phyloP scores from a whole-genome alignment of 1,139 yeast species.

The Kodamaea anthophila region DNA sequence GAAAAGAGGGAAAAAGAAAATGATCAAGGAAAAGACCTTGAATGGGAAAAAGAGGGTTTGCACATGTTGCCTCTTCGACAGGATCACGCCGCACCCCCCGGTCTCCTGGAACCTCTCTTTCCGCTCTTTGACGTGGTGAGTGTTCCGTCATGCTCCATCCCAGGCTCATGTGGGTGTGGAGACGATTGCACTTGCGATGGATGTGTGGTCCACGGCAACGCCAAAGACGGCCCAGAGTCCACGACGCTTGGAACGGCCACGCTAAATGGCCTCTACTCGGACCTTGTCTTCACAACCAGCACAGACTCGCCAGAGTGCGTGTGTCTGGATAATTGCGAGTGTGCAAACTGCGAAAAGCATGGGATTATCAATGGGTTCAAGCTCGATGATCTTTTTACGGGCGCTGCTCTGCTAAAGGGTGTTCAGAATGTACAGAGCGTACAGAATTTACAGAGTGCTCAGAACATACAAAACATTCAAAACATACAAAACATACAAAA shows the following conservation, averaged over 20 bases:
- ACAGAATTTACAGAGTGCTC: too few species aligned
- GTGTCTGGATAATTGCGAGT: conserved; percentile 45
- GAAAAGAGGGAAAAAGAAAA: neutral
- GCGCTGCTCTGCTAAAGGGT: too few species aligned
- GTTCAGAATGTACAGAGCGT: too few species aligned
- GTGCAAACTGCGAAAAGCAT: conserved; percentile 49
- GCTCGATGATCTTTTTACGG: conserved; percentile 31
- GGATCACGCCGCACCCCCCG: neutral
- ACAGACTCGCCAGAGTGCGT: conserved; percentile 24
- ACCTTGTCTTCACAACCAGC: conserved; percentile 6
- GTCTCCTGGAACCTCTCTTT: neutral
- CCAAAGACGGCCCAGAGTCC: neutral
- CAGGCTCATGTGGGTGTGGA: conserved; percentile 47
- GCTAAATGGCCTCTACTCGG: conserved; percentile 1
- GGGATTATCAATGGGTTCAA: conserved; percentile 48
- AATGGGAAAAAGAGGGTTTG: neutral
- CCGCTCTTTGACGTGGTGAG: conserved; percentile 21
- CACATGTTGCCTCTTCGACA: neutral
- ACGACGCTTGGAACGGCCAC: conserved; percentile 1
- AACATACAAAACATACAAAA: too few species aligned
- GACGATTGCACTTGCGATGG: conserved; percentile 43
- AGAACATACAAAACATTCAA: too few species aligned
- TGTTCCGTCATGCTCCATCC: conserved; percentile 39
- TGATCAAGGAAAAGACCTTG: neutral
- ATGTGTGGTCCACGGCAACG: conserved; percentile 38